Conservation (phyloP, 495 filamentous ascomycete species). For the Lophiostoma macrostomum region DNA sequence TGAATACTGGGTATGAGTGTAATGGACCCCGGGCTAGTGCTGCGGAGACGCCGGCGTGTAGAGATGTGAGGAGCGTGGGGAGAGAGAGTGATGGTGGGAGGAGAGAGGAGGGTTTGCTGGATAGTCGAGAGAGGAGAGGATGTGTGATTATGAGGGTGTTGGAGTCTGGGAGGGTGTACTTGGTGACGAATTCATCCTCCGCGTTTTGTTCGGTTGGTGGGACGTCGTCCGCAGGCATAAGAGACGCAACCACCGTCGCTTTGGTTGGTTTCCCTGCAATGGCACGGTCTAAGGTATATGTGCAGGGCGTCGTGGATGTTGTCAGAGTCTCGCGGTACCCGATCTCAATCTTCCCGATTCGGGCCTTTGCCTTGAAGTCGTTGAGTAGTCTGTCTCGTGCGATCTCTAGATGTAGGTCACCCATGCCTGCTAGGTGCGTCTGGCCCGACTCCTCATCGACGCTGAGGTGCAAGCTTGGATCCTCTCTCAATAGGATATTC, state of each 20-base stretch:
- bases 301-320: conserved; percentile 50
- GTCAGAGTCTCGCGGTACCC: conserved; percentile 83
- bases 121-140: conserved; percentile 35
- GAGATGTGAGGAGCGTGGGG: conserved; percentile 57
- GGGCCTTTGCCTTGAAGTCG: conserved; percentile 83
- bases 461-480: conserved; percentile 85
- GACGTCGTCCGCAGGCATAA: conserved; percentile 61
- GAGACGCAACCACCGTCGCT: conserved; percentile 67
- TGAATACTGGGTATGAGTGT: conserved; percentile 71
- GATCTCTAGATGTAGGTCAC: conserved; percentile 95
- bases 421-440: conserved; percentile 93
- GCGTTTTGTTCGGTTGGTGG: background rate
- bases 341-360: conserved; percentile 92
- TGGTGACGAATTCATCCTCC: conserved; percentile 37
- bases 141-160: conserved; percentile 40
- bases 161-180: conserved; percentile 43
- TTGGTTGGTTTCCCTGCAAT: conserved; percentile 75
- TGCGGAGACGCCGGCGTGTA: conserved; percentile 76
- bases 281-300: conserved; percentile 67
- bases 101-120: conserved; percentile 22
- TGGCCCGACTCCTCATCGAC: conserved; percentile 89
- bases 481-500: conserved; percentile 76
- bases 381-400: conserved; percentile 81
- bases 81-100: conserved; percentile 59
- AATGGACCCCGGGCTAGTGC: conserved; percentile 82